These are phyloP conservation scores for Globisporangium okanoganense DNA, from an alignment of 352 stramenopile species.

Conservation along the genomic window DNA sequence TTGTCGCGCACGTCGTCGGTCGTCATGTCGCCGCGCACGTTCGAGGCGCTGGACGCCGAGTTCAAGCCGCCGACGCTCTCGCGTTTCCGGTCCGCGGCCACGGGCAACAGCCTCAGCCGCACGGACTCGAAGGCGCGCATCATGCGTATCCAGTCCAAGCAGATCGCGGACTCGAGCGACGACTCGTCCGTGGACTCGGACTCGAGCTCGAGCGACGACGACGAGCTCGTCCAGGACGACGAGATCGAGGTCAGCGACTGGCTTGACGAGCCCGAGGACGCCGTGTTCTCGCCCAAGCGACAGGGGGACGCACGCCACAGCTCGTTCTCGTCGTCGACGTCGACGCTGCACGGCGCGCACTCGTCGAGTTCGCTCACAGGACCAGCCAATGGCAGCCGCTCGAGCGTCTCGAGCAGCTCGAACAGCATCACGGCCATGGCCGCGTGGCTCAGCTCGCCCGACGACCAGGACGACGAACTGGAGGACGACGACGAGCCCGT, in stretches of 20 bases:
- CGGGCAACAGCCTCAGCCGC: conserved; percentile 6
- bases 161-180: conserved; percentile 32
- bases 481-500: conserved; percentile 61
- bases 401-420: conserved; percentile 44
- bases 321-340: conserved; percentile 54
- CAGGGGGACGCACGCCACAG: conserved; percentile 26
- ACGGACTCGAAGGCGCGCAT: conserved; percentile 21
- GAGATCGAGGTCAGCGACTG: conserved; percentile 68
- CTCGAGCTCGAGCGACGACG: conserved; percentile 19
- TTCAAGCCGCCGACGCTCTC: conserved; percentile 21
- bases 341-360: conserved; percentile 29
- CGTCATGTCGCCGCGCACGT: conserved; percentile 20
- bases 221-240: conserved; percentile 36
- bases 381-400: conserved; percentile 18
- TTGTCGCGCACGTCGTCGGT: conserved; percentile 18
- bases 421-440: conserved; percentile 59
- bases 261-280: conserved; percentile 70
- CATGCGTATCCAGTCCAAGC: conserved; percentile 13
- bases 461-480: conserved; percentile 62
- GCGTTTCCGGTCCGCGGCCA: conserved; percentile 11
- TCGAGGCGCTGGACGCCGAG: conserved; percentile 18
- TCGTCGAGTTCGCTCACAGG: conserved; percentile 33
- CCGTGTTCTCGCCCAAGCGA: conserved; percentile 44
- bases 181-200: conserved; percentile 33
- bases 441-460: conserved; percentile 62